Percentiles rank a stretch among this genome's conserved stretches.
phyloP scores from a whole-genome alignment of 1,284 basidiomycete species.

The Puccinia coronata region DNA sequence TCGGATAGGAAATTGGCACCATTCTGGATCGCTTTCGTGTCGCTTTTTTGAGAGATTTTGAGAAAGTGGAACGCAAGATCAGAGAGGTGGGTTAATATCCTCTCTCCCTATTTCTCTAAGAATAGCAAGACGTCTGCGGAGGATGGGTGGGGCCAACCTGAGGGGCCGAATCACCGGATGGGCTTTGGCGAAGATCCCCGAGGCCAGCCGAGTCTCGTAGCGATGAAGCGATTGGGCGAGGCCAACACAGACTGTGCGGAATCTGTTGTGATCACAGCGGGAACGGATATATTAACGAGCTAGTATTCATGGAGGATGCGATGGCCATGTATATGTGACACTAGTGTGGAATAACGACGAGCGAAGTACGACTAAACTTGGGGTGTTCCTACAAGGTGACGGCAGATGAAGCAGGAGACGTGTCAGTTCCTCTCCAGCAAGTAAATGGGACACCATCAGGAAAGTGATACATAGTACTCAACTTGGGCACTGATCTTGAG shows the following conservation, averaged over 20 bases:
- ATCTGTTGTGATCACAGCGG: neutral
- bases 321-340: neutral
- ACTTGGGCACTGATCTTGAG: conserved; percentile 32
- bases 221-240: conserved; percentile 42
- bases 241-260: conserved; percentile 32
- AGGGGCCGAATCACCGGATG: conserved; percentile 32
- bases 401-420: too few species aligned
- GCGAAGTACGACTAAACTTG: neutral
- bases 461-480: neutral
- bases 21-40: conserved; percentile 46
- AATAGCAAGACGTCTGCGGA: neutral
- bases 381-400: conserved; percentile 35
- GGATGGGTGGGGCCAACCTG: neutral
- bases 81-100: neutral
- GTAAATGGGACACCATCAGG: neutral
- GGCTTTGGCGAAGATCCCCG: conserved; percentile 24
- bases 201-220: conserved; percentile 35
- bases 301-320: too few species aligned
- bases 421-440: neutral
- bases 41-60: neutral
- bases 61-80: neutral
- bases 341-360: neutral
- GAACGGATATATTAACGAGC: too few species aligned
- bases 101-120: neutral
- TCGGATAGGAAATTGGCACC: conserved; percentile 45